Evolutionary conservation across 257 asterid species (phyloP).

Genomic region (Capsicum chinense): DNA sequence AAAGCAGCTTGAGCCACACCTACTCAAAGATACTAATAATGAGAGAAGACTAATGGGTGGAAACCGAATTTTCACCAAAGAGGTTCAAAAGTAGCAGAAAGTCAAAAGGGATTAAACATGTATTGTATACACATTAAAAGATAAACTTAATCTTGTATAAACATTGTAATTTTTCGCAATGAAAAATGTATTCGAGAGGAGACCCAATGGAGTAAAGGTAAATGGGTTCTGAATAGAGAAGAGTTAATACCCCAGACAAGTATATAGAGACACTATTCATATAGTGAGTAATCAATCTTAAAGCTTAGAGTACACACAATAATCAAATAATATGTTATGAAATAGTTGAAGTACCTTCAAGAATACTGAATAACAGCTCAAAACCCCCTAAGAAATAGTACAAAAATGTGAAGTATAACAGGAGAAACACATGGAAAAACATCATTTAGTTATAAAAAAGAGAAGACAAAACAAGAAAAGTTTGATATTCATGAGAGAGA

Average conservation of each 20-base stretch:
- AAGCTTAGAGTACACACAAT: background rate
- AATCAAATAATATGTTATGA: slow-evolving; percentile 33
- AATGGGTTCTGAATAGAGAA: background rate
- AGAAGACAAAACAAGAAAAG: slow-evolving; percentile 9
- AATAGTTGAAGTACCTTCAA: slow-evolving; percentile 39
- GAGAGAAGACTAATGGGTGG: background rate
- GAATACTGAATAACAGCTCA: slow-evolving; percentile 10
- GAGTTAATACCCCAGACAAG: background rate
- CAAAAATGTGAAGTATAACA: slow-evolving; percentile 42
- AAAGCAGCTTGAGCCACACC: slow-evolving; percentile 3
- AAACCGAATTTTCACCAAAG: too few relatives aligned
- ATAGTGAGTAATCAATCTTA: background rate
- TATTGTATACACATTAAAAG: too few relatives aligned
- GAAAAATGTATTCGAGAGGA: background rate
- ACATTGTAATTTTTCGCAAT: too few relatives aligned
- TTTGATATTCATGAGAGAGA: slow-evolving; percentile 29
- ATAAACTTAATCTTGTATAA: too few relatives aligned
- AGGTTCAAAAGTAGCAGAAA: too few relatives aligned
- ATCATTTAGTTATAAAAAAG: slow-evolving; percentile 26
- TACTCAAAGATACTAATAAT: background rate
- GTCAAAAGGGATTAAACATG: too few relatives aligned
- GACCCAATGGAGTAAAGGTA: background rate
- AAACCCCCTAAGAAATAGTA: background rate
- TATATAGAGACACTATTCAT: background rate
- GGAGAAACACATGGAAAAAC: slow-evolving; percentile 47